Percentiles rank a stretch among this genome's conserved stretches.
Conservation (phyloP, 2,329 filamentous ascomycete genomes). For the Ophiocordyceps camponoti-floridani region DNA sequence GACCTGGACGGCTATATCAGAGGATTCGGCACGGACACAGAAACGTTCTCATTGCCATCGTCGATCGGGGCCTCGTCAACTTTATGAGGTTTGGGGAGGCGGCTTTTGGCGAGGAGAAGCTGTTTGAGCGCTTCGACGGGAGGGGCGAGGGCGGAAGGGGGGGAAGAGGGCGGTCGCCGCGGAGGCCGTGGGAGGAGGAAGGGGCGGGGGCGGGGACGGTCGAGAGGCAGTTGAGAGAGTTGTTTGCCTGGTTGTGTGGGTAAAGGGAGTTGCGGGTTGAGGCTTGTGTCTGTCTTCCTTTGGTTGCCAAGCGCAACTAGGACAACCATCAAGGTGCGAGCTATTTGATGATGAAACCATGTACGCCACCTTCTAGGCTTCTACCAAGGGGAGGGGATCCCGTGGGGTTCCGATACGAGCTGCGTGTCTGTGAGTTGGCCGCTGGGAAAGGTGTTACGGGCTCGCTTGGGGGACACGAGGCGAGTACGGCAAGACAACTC, state of each 20-base stretch:
- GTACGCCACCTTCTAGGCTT: slow-evolving; percentile 5
- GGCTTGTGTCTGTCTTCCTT: too few species aligned
- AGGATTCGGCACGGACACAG: slow-evolving; percentile 70
- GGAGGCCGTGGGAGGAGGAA: slow-evolving; percentile 10
- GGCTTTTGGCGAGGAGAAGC: slow-evolving; percentile 56
- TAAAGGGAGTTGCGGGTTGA: too few species aligned
- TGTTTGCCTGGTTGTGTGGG: too few species aligned
- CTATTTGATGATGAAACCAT: too few species aligned
- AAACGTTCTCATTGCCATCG: slow-evolving; percentile 71
- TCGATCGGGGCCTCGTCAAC: slow-evolving; percentile 79
- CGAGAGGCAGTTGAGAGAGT: too few species aligned
- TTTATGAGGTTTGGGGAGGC: slow-evolving; percentile 69
- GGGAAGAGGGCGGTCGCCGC: slow-evolving; percentile 24
- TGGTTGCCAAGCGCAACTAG: too few species aligned
- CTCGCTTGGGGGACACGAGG: neutral
- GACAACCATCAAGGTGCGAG: too few species aligned
- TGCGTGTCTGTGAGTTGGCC: neutral
- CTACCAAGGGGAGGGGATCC: too few species aligned
- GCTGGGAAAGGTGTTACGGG: neutral
- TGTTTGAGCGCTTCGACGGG: slow-evolving; percentile 43
- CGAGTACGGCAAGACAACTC: neutral
- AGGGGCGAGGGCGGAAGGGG: slow-evolving; percentile 19
- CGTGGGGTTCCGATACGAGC: neutral
- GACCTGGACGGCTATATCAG: slow-evolving; percentile 44
- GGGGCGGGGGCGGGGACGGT: slow-evolving; percentile 4